Base-by-base conservation (phyloP, 768 basidiomycete species). In the Boletus rubroflammeus region DNA sequence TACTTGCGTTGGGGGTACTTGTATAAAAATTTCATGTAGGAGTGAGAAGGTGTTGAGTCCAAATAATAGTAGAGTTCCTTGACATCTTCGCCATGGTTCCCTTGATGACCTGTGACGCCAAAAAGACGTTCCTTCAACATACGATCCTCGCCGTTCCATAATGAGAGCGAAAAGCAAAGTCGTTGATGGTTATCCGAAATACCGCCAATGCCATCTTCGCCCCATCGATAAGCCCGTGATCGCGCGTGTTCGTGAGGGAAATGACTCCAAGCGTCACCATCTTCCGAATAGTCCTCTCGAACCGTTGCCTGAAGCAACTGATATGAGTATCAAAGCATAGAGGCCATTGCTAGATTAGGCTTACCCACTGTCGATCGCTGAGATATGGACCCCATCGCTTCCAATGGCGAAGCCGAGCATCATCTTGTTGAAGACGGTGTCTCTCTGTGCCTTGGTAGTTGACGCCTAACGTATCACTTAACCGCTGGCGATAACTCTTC, bases 21-120 rank as follows among this genome's bases (percentile, higher is more conserved):
- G 83, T 99, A 99, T 53, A 98, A 75, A 73, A 92, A 98, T 72
- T 99, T 99, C 97, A 99, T 98, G 80, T 98, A 99, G 6, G 95
- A 97, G 66, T 99, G 97, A 2, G 97, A 98, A 35, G 97, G 97
- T 1, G 97, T 98, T 35, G 93, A 96, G 70, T 98, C 97, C 56
- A 99, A 82, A 72, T 99, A 99, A 70, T 96, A 99, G 72, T 99
- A 99, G 28, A 98, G 76, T 67, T 99, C 97, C 73, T 98, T 98
- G 76, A 96, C 94, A 67, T 99, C 97, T 73, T 99, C 97, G 58
- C 97, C 97, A 70, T 99, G 97, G 69, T 99, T 99, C 43, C 97
- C 96, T 76, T 99, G 88, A 66, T 94, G 91, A 7, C 94, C 94
- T 39, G 96, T 98, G 50, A 96, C 87, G 57, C 97, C 97, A 65